These are phyloP conservation scores for Panicum hallii DNA, from an alignment of 202 grass and related monocot species.

Conservation along the genomic window DNA sequence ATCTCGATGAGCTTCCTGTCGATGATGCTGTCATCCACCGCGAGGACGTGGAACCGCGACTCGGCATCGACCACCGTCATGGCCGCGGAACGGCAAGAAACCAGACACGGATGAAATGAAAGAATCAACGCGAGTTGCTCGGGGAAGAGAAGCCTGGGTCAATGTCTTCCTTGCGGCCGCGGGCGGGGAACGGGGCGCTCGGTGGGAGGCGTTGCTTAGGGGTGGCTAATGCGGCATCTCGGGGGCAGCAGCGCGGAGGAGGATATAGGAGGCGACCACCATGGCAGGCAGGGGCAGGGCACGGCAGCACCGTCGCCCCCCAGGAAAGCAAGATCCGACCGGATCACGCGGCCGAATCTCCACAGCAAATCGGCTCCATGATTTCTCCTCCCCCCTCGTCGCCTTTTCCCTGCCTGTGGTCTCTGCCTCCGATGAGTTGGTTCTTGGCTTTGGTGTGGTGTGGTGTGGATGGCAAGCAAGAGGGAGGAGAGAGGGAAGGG, in stretches of 20 bases:
- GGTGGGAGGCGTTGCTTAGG: background rate
- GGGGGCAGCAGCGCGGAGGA: background rate
- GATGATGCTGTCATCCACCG: slow-evolving; percentile 93
- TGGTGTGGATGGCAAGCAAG: slow-evolving; percentile 44
- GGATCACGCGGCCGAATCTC: slow-evolving; percentile 79
- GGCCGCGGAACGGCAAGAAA: background rate
- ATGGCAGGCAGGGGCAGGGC: background rate
- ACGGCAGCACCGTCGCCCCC: slow-evolving; percentile 32
- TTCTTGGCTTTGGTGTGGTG: slow-evolving; percentile 34
- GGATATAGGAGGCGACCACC: slow-evolving; percentile 44
- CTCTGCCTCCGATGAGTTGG: slow-evolving; percentile 35
- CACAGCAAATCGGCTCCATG: slow-evolving; percentile 72
- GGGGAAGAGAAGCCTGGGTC: too few species aligned
- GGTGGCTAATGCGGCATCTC: slow-evolving; percentile 54
- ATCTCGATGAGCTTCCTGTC: slow-evolving; percentile 99
- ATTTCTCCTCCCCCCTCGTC: slow-evolving; percentile 24
- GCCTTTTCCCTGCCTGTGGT: slow-evolving; percentile 41
- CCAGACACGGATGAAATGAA: background rate
- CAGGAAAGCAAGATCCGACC: slow-evolving; percentile 86
- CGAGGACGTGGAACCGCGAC: slow-evolving; percentile 83
- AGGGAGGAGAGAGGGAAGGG: background rate
- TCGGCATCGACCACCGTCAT: slow-evolving; percentile 64
- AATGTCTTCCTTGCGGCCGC: too few species aligned
- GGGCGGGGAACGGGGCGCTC: too few species aligned
- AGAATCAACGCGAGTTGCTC: background rate